These are phyloP conservation scores for Globisporangium nunn DNA, from an alignment of 352 stramenopile genomes.

Conservation along the genomic window DNA sequence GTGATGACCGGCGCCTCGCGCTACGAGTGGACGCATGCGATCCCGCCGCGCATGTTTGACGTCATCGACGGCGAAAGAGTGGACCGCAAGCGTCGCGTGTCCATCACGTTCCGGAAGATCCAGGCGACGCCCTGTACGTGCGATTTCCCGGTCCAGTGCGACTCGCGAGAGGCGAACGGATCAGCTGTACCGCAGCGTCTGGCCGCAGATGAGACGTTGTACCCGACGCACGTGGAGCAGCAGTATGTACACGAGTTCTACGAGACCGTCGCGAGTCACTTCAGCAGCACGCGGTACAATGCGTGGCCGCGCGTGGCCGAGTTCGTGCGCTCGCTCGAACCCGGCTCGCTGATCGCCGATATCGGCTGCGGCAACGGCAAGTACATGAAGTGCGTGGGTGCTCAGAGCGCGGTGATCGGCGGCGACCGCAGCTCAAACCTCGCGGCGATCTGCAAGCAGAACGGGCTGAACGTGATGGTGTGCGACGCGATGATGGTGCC, in stretches of 20 bases:
- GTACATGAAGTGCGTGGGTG: constrained; percentile 81
- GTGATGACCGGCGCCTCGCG: constrained; percentile 80
- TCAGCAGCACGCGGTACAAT: constrained; percentile 84
- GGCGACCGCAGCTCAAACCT: constrained; percentile 63
- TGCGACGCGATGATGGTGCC: constrained; percentile 66
- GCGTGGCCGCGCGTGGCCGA: constrained; percentile 66
- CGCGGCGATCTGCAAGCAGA: constrained; percentile 51
- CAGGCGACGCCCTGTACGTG: constrained; percentile 61
- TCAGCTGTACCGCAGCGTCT: not conserved
- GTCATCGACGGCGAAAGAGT: constrained; percentile 73
- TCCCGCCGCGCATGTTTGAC: constrained; percentile 77
- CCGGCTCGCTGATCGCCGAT: constrained; percentile 65
- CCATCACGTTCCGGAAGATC: constrained; percentile 86
- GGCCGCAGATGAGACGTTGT: constrained; percentile 15
- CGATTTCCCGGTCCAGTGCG: constrained; percentile 62
- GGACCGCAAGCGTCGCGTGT: constrained; percentile 57
- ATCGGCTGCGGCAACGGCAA: constrained; percentile 85
- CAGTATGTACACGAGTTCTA: constrained; percentile 86
- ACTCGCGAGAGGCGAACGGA: constrained; percentile 12
- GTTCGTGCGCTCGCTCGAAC: constrained; percentile 54
- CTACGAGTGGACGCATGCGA: constrained; percentile 87
- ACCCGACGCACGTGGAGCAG: constrained; percentile 62
- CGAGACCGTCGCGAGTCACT: constrained; percentile 75
- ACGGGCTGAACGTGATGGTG: constrained; percentile 64
- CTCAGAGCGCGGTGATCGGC: constrained; percentile 43